phyloP scores from a whole-genome alignment of 208 protist species.

The Acanthamoeba healyi region DNA sequence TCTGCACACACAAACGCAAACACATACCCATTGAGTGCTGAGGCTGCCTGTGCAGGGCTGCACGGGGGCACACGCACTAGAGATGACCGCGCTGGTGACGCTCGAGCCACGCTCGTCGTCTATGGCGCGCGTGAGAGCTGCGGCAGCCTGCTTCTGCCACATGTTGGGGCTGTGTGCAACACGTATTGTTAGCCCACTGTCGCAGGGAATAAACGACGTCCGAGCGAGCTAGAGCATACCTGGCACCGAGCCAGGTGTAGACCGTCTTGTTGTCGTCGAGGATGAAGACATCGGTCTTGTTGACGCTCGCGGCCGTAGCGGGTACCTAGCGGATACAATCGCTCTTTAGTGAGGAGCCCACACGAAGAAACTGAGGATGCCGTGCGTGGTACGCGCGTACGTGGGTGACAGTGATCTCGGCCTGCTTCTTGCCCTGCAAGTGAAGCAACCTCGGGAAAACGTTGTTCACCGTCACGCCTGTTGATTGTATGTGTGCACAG shows the following conservation, averaged over 20 bases:
- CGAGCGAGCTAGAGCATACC: no score
- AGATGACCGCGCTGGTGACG: neutral
- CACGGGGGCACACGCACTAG: neutral
- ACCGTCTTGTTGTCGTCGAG: constrained; percentile 17
- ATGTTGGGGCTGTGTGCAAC: constrained; percentile 35
- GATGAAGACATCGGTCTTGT: constrained; percentile 37
- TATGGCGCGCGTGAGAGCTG: constrained; percentile 4
- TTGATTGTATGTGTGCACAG: no score
- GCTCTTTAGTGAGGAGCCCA: neutral
- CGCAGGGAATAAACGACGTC: no score
- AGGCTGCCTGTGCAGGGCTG: no score
- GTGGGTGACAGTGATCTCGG: constrained; percentile 10
- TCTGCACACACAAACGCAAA: neutral
- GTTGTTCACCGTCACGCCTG: neutral
- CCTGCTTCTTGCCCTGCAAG: constrained; percentile 10
- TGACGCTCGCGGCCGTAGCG: neutral
- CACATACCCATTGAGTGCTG: no score
- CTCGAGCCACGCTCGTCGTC: constrained; percentile 33
- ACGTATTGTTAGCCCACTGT: no score
- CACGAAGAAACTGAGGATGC: no score
- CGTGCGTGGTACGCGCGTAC: no score
- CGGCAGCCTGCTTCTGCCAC: constrained; percentile 26
- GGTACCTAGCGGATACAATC: neutral
- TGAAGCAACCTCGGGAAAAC: neutral
- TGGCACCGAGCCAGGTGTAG: constrained; percentile 43